Evolutionary conservation across 2,329 filamentous ascomycete genomes (phyloP), one percentile per base, ranked within the genome.

Genomic region (Xylaria sp.): DNA sequence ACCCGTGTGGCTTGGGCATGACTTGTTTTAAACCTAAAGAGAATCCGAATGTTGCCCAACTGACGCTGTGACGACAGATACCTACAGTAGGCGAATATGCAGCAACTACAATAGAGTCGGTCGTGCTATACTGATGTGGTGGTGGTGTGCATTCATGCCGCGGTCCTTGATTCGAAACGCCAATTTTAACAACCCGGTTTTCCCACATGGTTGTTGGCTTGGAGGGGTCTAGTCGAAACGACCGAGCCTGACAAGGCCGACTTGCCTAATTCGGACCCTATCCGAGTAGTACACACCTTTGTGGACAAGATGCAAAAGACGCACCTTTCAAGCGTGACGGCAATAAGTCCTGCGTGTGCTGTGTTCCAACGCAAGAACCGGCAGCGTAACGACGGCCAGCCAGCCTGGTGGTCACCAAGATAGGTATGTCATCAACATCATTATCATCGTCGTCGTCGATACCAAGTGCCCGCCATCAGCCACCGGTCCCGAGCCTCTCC

Each of bases 111-210:
- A 19, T 46, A 15, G 15, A n/a, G 37, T 31, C 28, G 37, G 11
- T 15, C 9, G 31, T 45, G n/a, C n/a, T n/a, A n/a, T n/a, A n/a
- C n/a, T 43, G 19, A 46, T 57, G 40, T 58, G 35, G 54, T 37
- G 58, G 25, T 63, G 49, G 54, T 63, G 51, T 63, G 57, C 57
- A 63, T 67, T 67, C 64, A 70, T 72, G 69, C 68, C 66, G 67
- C 57, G 61, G 64, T 70, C 71, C 70, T 73, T 68, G 33, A 66
- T 69, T 66, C 63, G 63, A 69, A 69, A 67, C 63, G 43, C 63
- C 69, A 73, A 73, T 73, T 71, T 71, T 65, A 68, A 70, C 65
- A 64, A 70, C 71, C 68, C 49, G 62, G 67, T 64, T 67, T 69
- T 69, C 54, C 61, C 66, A 67, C 64, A 68, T 68, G 64, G 64